Conservation (phyloP, 1,284 basidiomycete genomes). For the Clitocybe nebularis region DNA sequence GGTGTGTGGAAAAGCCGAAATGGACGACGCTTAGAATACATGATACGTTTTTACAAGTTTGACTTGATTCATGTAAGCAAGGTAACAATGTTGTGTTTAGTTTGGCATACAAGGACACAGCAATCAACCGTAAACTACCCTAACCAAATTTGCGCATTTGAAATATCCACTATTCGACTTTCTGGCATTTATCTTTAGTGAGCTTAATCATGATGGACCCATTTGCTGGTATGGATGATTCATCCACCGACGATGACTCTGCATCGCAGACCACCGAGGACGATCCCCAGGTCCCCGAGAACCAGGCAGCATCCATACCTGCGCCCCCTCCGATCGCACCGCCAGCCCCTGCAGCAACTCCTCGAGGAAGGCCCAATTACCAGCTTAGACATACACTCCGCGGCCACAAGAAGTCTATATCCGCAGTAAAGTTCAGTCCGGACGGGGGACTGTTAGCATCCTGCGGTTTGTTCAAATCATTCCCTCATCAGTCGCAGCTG, state of each 20-base stretch:
- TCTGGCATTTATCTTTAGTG: conserved; percentile 13
- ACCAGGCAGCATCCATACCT: conserved; percentile 36
- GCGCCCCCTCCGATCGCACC: conserved; percentile 26
- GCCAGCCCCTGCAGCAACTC: conserved; percentile 26
- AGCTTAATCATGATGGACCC: conserved; percentile 29
- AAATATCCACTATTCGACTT: conserved; percentile 1
- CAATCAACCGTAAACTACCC: conserved; percentile 15
- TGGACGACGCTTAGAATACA: too few relatives aligned
- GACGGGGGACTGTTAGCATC: conserved; percentile 79
- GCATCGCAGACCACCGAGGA: conserved; percentile 81
- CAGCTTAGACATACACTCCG: conserved; percentile 59
- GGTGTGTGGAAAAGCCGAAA: too few relatives aligned
- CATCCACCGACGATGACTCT: conserved; percentile 73
- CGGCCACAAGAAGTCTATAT: conserved; percentile 75
- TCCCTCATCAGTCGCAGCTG: conserved; percentile 4
- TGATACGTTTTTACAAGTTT: too few relatives aligned
- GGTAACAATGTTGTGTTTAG: conserved; percentile 10
- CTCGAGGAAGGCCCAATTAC: conserved; percentile 64
- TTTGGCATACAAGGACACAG: conserved; percentile 12
- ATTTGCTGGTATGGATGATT: conserved; percentile 53
- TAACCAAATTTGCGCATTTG: conserved; percentile 13
- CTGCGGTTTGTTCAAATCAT: conserved; percentile 52
- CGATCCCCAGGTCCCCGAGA: conserved; percentile 69
- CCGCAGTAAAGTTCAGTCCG: conserved; percentile 81
- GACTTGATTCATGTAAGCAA: not conserved